Evolutionary conservation across 2,329 filamentous ascomycete species (phyloP), one percentile per base, ranked within the genome.

Genomic region (Fusarium nelsonii): DNA sequence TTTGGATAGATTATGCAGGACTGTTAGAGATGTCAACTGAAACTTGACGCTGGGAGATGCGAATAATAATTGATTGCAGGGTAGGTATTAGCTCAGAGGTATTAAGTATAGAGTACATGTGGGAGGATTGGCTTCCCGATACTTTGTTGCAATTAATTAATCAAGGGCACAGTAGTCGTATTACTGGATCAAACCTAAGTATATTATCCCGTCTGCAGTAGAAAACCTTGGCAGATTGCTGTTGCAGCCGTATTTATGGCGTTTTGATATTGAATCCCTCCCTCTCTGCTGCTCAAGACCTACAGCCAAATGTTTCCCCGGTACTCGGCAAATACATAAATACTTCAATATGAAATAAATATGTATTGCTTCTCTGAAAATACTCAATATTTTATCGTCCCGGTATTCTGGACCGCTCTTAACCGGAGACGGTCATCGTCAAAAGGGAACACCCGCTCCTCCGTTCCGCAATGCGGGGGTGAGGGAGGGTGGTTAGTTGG

Each of bases 1-100:
- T n/a, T 40, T 41, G 39, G 45, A 51, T 39, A 70, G 44, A 69
- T 69, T 55, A 65, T 69, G 66, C 56, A 69, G 65, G 58, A 52
- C 26, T 32, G 33, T 48, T 49, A 39, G 39, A 60, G 44, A 56
- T 49, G 20, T 40, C 37, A 40, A 40, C 50, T 49, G 36, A 37
- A 46, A 56, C 28, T 44, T 48, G 51, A 41, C 30, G 23, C 16
- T n/a, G 46, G 48, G 39, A 59, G 23, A 57, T 50, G 44, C 48
- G 28, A 55, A 53, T 43, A 20, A 39, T 30, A 30, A 58, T 40
- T 46, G 16, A 53, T 61, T 30, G 34, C 40, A 69, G 34, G 36
- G 40, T 44, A 33, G 20, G 33, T 28, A 16, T 34, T 23, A 30
- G 23, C 11, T 16, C 12, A 10, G 41, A 16, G 41, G n/a, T 41